phyloP scores from a whole-genome alignment of 495 filamentous ascomycete species.

The Cercophora sp. region DNA sequence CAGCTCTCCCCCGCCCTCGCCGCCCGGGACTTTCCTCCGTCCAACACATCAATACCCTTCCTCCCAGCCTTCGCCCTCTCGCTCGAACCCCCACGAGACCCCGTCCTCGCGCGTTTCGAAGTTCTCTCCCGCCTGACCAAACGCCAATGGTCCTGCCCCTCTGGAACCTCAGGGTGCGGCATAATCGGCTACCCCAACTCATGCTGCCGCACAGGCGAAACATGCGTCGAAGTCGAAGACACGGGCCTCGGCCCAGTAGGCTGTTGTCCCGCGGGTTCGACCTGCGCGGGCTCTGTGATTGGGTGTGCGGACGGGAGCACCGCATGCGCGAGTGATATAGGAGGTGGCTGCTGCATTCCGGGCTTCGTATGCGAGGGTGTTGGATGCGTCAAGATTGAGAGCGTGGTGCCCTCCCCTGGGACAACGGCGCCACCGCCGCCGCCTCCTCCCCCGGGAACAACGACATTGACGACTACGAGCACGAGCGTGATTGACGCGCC shows the following conservation, averaged over 20 bases:
- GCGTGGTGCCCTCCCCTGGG: too few species aligned
- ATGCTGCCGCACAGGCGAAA: constrained; percentile 68
- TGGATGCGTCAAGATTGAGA: too few species aligned
- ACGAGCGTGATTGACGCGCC: constrained; percentile 23
- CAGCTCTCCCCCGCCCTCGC: constrained; percentile 7
- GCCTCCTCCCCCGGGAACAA: constrained; percentile 31
- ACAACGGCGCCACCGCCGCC: constrained; percentile 27
- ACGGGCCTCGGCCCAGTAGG: constrained; percentile 74
- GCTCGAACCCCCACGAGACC: constrained; percentile 13
- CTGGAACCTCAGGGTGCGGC: constrained; percentile 62
- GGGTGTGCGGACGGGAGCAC: constrained; percentile 62
- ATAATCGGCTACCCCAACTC: constrained; percentile 66
- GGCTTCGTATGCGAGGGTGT: constrained; percentile 73
- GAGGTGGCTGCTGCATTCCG: constrained; percentile 85
- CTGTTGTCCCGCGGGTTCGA: constrained; percentile 73
- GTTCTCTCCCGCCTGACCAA: constrained; percentile 37
- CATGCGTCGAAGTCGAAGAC: constrained; percentile 68
- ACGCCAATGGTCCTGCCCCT: constrained; percentile 69
- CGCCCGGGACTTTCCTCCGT: constrained; percentile 3
- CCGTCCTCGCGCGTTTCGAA: constrained; percentile 29
- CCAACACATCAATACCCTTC: constrained; percentile 10
- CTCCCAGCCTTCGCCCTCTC: constrained; percentile 35
- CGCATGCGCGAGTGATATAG: constrained; percentile 61
- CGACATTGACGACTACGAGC: constrained; percentile 22
- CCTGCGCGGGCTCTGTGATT: constrained; percentile 62